These are phyloP conservation scores for Cordyceps cicadae DNA, from an alignment of 2,329 filamentous ascomycete species.

Conservation along the genomic window DNA sequence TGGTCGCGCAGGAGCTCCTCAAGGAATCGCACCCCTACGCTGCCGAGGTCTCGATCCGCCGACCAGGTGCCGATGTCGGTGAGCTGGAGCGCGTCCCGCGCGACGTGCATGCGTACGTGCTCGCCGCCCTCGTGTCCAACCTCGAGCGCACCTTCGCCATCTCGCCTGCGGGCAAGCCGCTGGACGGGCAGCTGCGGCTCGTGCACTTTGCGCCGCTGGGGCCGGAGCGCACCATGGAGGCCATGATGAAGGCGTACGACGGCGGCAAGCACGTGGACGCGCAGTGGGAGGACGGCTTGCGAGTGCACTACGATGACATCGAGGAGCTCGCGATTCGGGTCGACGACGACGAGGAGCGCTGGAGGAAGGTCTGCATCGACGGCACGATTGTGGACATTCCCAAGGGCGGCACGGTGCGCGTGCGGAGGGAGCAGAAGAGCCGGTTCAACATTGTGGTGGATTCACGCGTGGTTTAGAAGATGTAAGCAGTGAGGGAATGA, in stretches of 20 bases:
- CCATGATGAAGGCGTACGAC: slow-evolving; percentile 62
- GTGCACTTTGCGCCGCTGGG: slow-evolving; percentile 65
- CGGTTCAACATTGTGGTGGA: slow-evolving; percentile 38
- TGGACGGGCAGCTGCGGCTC: slow-evolving; percentile 63
- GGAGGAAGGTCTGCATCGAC: slow-evolving; percentile 86
- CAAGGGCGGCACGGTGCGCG: slow-evolving; percentile 60
- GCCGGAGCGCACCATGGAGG: slow-evolving; percentile 60
- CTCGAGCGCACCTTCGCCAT: slow-evolving; percentile 77
- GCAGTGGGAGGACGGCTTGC: slow-evolving; percentile 42
- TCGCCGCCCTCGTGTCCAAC: slow-evolving; percentile 69
- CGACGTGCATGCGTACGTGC: slow-evolving; percentile 62
- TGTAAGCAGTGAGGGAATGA: not conserved
- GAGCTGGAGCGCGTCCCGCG: slow-evolving; percentile 21
- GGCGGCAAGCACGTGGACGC: slow-evolving; percentile 47
- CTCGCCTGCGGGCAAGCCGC: slow-evolving; percentile 60
- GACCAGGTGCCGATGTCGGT: slow-evolving; percentile 14
- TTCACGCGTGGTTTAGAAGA: slow-evolving; percentile 10
- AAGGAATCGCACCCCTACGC: slow-evolving; percentile 42
- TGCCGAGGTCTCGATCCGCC: slow-evolving; percentile 32
- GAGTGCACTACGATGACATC: slow-evolving; percentile 63
- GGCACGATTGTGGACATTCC: slow-evolving; percentile 75
- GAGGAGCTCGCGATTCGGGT: slow-evolving; percentile 60
- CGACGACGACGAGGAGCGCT: slow-evolving; percentile 58
- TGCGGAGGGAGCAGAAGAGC: slow-evolving; percentile 39
- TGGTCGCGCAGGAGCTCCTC: slow-evolving; percentile 74